These are phyloP conservation scores for Pseudopyrenochaeta lycopersici DNA, from an alignment of 2,329 filamentous ascomycete genomes.

Conservation along the genomic window DNA sequence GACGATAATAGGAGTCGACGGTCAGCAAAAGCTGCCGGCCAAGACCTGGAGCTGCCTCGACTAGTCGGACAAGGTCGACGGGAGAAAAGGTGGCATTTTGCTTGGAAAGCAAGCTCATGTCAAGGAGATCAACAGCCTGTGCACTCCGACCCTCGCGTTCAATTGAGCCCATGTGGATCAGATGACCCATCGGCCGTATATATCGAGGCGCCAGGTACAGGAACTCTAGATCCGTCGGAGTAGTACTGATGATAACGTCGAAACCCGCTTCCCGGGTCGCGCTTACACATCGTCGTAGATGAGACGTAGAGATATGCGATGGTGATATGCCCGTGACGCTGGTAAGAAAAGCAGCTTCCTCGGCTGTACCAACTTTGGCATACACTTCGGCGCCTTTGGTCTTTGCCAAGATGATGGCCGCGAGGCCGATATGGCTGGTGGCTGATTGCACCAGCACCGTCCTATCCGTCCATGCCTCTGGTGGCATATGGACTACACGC, in stretches of 20 bases:
- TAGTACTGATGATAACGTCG: slow-evolving; percentile 43
- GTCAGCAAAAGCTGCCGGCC: slow-evolving; percentile 11
- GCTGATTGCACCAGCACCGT: slow-evolving; percentile 14
- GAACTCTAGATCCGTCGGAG: slow-evolving; percentile 30
- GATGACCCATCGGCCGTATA: slow-evolving; percentile 37
- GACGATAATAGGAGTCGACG: not conserved
- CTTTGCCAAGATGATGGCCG: slow-evolving; percentile 26
- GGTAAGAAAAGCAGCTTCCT: slow-evolving; percentile 25
- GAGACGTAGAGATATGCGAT: slow-evolving; percentile 41
- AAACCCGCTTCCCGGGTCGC: slow-evolving; percentile 37
- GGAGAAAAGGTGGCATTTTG: slow-evolving; percentile 15
- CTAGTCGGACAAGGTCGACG: slow-evolving; percentile 16
- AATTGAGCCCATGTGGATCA: slow-evolving; percentile 24
- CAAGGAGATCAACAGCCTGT: slow-evolving; percentile 3
- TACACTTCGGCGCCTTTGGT: slow-evolving; percentile 32
- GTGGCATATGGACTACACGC: slow-evolving; percentile 2
- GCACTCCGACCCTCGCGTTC: slow-evolving; percentile 1
- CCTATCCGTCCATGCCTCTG: slow-evolving; percentile 18
- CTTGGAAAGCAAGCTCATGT: too few species aligned
- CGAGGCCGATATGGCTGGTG: slow-evolving; percentile 28
- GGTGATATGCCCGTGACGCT: slow-evolving; percentile 11
- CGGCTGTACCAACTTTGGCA: slow-evolving; percentile 25
- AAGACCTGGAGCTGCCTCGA: slow-evolving; percentile 1
- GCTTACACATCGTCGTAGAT: too few species aligned
- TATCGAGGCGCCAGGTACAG: slow-evolving; percentile 26